These are phyloP conservation scores for Tetrapisispora namnaoensis DNA, from an alignment of 805 yeast genomes.

Conservation along the genomic window DNA sequence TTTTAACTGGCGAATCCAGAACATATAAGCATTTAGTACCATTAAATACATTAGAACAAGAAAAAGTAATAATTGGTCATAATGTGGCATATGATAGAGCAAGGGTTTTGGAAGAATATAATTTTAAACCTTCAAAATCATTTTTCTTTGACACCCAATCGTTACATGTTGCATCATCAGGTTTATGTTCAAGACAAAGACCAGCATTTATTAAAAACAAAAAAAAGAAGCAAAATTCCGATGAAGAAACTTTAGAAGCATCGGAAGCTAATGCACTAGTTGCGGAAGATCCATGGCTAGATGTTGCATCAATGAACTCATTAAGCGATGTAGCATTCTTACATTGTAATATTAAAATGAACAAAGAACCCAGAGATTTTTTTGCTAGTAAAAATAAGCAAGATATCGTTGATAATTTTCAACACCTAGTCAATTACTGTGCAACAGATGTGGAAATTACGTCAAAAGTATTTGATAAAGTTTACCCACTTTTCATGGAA, in stretches of 20 bases:
- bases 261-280: not conserved
- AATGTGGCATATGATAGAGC: slow-evolving; percentile 89
- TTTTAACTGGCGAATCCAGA: slow-evolving; percentile 43
- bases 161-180: slow-evolving; percentile 78
- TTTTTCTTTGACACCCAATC: slow-evolving; percentile 90
- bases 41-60: slow-evolving; percentile 39
- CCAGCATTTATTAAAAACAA: slow-evolving; percentile 60
- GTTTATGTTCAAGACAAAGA: slow-evolving; percentile 88
- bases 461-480: slow-evolving; percentile 51
- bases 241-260: slow-evolving; percentile 21
- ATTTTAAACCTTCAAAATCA: slow-evolving; percentile 52
- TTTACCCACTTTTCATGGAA: slow-evolving; percentile 56
- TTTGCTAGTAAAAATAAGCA: slow-evolving; percentile 49
- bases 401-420: slow-evolving; percentile 47
- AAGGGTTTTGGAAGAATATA: slow-evolving; percentile 74
- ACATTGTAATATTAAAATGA: slow-evolving; percentile 60
- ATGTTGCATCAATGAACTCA: slow-evolving; percentile 65
- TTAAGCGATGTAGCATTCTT: slow-evolving; percentile 68
- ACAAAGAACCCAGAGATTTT: slow-evolving; percentile 57
- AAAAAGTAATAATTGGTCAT: slow-evolving; percentile 74
- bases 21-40: slow-evolving; percentile 64
- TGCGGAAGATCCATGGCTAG: slow-evolving; percentile 79
- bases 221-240: slow-evolving; percentile 23
- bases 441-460: slow-evolving; percentile 77
- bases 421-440: slow-evolving; percentile 64